A percentile compares a stretch with the other conserved stretches of the same genome.
phyloP scores from a whole-genome alignment of 176 grass and related monocot genomes.

The Tillandsia leiboldiana region DNA sequence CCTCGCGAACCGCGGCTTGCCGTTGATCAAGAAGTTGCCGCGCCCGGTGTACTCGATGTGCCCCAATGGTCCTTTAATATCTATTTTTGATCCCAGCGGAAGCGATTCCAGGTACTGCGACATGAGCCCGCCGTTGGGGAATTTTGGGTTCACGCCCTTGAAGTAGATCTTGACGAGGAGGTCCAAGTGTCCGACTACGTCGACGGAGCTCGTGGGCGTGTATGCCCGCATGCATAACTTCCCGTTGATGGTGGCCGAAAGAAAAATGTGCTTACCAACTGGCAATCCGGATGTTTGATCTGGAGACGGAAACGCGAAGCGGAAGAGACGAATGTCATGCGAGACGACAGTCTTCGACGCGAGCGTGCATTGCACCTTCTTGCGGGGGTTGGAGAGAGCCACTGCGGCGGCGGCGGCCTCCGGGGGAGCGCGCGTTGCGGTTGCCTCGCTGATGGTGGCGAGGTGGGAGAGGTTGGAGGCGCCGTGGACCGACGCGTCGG shows the following conservation, averaged over 20 bases:
- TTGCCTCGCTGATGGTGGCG: conserved; percentile 53
- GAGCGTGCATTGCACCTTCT: conserved; percentile 49
- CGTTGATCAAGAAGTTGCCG: conserved; percentile 38
- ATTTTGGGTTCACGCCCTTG: conserved; percentile 48
- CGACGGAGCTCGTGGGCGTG: conserved; percentile 52
- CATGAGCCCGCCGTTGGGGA: conserved; percentile 58
- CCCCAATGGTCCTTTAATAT: conserved; percentile 57
- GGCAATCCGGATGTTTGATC: conserved; percentile 52
- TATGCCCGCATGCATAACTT: conserved; percentile 76
- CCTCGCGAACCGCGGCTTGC: conserved; percentile 28
- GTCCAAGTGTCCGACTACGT: conserved; percentile 53
- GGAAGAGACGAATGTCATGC: conserved; percentile 46
- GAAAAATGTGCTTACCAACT: conserved; percentile 59
- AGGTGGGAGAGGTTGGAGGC: conserved; percentile 19
- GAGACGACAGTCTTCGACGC: conserved; percentile 40
- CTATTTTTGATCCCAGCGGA: conserved; percentile 24
- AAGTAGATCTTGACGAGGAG: conserved; percentile 85
- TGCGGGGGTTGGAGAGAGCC: conserved; percentile 41
- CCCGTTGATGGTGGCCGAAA: conserved; percentile 40
- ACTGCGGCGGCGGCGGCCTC: background rate
- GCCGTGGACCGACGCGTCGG: conserved; percentile 15
- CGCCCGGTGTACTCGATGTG: conserved; percentile 60
- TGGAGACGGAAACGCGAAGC: conserved; percentile 41
- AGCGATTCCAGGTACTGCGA: conserved; percentile 70
- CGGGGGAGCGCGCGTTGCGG: background rate